Conservation (phyloP, 495 filamentous ascomycete species). For the Aspergillus panamensis region DNA sequence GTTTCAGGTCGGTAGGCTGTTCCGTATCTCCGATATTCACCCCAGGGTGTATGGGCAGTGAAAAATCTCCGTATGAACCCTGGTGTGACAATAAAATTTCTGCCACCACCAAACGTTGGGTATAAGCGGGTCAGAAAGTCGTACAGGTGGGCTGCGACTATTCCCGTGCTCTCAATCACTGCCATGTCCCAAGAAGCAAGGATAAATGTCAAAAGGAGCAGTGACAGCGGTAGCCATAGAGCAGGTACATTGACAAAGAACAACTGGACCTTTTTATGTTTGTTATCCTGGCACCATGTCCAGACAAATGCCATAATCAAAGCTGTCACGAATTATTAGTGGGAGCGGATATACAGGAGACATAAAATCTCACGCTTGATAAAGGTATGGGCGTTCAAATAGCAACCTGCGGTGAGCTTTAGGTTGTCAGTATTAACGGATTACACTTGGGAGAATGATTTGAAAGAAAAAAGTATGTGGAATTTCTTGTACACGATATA, state of each 20-base stretch:
- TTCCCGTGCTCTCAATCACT: slow-evolving; percentile 58
- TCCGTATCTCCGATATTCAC: slow-evolving; percentile 53
- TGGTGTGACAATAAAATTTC: slow-evolving; percentile 68
- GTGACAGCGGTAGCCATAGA: slow-evolving; percentile 69
- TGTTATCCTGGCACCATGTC: slow-evolving; percentile 78
- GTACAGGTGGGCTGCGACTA: slow-evolving; percentile 79
- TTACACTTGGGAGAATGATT: slow-evolving; percentile 21
- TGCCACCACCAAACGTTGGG: slow-evolving; percentile 76
- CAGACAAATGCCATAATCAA: slow-evolving; percentile 76
- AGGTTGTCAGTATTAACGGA: slow-evolving; percentile 34
- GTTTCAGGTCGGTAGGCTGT: slow-evolving; percentile 44
- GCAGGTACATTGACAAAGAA: slow-evolving; percentile 75
- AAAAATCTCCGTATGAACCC: slow-evolving; percentile 60
- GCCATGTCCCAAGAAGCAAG: slow-evolving; percentile 45
- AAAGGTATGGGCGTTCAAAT: slow-evolving; percentile 52
- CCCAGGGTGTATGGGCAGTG: slow-evolving; percentile 33
- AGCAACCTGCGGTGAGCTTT: slow-evolving; percentile 48
- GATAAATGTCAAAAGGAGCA: slow-evolving; percentile 67
- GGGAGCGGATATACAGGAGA: slow-evolving; percentile 4
- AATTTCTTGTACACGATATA: slow-evolving; percentile 13
- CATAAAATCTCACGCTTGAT: slow-evolving; percentile 46
- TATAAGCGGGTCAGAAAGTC: slow-evolving; percentile 82
- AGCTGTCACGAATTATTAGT: slow-evolving; percentile 45
- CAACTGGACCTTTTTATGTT: slow-evolving; percentile 63
- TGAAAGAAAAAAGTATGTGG: slow-evolving; percentile 23